Percentiles rank a stretch among this genome's conserved stretches.
Conservation (phyloP, 2,329 filamentous ascomycete species). For the Aureobasidium sp. region DNA sequence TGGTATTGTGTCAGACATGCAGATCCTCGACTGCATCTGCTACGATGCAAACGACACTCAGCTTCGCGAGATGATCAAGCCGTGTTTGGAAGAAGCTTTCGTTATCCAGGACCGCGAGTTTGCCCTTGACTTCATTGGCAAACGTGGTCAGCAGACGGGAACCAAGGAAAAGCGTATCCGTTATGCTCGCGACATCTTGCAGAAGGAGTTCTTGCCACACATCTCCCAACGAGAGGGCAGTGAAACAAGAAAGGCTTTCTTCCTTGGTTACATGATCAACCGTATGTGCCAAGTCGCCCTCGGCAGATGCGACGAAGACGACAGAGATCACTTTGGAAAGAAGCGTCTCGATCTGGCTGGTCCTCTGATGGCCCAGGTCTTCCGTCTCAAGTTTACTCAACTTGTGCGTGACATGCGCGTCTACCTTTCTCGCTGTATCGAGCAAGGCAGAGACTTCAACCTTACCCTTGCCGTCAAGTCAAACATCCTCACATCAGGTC, state of each 20-base stretch:
- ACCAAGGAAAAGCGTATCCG: constrained; percentile 84
- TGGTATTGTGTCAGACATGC: constrained; percentile 93
- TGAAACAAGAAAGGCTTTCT: constrained; percentile 94
- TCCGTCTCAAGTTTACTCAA: constrained; percentile 84
- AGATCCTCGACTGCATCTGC: constrained; percentile 96
- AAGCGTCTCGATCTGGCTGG: constrained; percentile 95
- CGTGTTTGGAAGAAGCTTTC: constrained; percentile 94
- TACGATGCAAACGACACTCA: constrained; percentile 92
- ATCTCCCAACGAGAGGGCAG: constrained; percentile 93
- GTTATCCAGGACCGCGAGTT: constrained; percentile 93
- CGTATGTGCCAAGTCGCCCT: constrained; percentile 88
- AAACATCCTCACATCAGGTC: constrained; percentile 80
- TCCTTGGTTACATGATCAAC: constrained; percentile 98
- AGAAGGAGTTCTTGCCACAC: constrained; percentile 93
- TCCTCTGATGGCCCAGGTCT: constrained; percentile 89
- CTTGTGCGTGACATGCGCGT: constrained; percentile 86
- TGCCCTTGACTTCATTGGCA: constrained; percentile 91
- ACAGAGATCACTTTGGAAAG: constrained; percentile 98
- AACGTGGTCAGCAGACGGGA: constrained; percentile 70
- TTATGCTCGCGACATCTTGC: constrained; percentile 87
- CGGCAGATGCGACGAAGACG: constrained; percentile 87
- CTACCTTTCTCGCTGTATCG: constrained; percentile 87
- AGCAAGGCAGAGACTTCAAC: constrained; percentile 83
- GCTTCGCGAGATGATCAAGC: constrained; percentile 96
- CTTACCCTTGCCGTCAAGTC: constrained; percentile 86